Percentiles rank a stretch among this genome's conserved stretches.
These are phyloP conservation scores for Cercospora sojina DNA, from an alignment of 2,329 filamentous ascomycete species.

Conservation along the genomic window DNA sequence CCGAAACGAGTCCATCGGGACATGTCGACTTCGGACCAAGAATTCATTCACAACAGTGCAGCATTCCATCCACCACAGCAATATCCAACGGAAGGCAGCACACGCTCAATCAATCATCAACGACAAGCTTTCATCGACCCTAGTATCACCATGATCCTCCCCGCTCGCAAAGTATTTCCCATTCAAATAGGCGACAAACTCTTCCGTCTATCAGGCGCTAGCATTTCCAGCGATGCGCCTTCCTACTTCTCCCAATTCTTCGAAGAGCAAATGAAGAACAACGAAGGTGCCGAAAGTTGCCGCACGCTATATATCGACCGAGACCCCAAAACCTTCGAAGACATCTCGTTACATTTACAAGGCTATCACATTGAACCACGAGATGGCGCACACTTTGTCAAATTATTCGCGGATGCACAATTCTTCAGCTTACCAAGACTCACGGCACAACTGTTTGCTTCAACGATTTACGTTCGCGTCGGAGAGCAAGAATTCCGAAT, in stretches of 20 bases:
- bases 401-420: conserved; percentile 89
- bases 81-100: background rate
- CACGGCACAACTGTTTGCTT: conserved; percentile 86
- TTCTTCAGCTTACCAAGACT: conserved; percentile 89
- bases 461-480: conserved; percentile 88
- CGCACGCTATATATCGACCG: conserved; percentile 93
- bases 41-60: background rate
- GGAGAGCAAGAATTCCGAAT: conserved; percentile 86
- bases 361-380: conserved; percentile 83
- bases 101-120: background rate
- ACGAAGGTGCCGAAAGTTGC: conserved; percentile 59
- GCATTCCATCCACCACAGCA: background rate
- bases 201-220: conserved; percentile 68
- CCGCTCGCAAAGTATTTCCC: conserved; percentile 69
- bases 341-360: conserved; percentile 87
- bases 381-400: conserved; percentile 84
- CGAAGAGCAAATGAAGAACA: conserved; percentile 70
- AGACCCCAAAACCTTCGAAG: conserved; percentile 81
- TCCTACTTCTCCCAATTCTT: conserved; percentile 98
- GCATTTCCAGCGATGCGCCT: conserved; percentile 63
- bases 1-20: background rate
- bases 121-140: conserved; percentile 24
- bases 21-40: background rate
- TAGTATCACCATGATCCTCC: conserved; percentile 51
- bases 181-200: conserved; percentile 69